phyloP scores from a whole-genome alignment of 2,329 filamentous ascomycete genomes.

The Curvularia lunata region DNA sequence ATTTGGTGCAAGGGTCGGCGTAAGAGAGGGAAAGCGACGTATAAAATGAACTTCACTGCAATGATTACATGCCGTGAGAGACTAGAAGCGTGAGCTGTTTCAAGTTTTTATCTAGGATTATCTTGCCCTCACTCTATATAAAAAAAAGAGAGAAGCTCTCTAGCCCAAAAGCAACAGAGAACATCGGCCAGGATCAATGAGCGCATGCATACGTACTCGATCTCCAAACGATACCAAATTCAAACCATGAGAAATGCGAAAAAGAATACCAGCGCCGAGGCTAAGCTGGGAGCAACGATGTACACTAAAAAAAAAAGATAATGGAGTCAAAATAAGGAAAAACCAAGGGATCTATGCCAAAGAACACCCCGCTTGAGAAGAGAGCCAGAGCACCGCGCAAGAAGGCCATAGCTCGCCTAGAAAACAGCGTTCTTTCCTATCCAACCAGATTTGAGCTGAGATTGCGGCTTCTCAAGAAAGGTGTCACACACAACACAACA shows the following conservation, averaged over 20 bases:
- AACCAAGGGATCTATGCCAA: slow-evolving; percentile 20
- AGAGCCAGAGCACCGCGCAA: not conserved
- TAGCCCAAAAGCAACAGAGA: not conserved
- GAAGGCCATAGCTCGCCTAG: not conserved
- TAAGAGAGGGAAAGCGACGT: not conserved
- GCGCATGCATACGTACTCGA: not conserved
- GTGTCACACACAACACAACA: not conserved
- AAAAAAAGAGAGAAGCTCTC: not conserved
- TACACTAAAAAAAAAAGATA: slow-evolving; percentile 32
- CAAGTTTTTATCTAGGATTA: slow-evolving; percentile 1
- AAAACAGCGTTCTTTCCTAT: slow-evolving; percentile 1
- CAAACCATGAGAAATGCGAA: slow-evolving; percentile 12
- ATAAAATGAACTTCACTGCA: not conserved
- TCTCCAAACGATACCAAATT: slow-evolving; percentile 2
- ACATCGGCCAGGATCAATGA: not conserved
- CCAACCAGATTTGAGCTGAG: slow-evolving; percentile 4
- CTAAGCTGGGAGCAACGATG: slow-evolving; percentile 20
- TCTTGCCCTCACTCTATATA: not conserved
- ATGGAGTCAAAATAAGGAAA: slow-evolving; percentile 15
- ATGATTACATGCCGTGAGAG: not conserved
- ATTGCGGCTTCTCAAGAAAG: slow-evolving; percentile 6
- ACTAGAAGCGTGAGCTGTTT: not conserved
- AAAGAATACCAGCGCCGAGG: slow-evolving; percentile 18
- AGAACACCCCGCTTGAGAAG: not conserved
- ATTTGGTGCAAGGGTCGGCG: slow-evolving; percentile 1